phyloP scores from a whole-genome alignment of 78 protist genomes.

The Anaeramoeba ignava region DNA sequence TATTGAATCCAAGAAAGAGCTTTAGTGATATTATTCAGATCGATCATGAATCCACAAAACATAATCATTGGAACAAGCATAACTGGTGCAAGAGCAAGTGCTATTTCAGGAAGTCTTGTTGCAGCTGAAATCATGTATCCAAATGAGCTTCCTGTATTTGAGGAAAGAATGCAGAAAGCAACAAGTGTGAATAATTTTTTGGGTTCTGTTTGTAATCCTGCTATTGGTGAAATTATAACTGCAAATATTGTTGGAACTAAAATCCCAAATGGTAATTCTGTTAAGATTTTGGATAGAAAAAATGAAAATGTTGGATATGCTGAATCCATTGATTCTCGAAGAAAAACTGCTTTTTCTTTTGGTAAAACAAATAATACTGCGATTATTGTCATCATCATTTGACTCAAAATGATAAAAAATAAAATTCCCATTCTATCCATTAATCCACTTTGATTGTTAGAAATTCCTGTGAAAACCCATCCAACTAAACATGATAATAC shows the following conservation, averaged over 20 bases:
- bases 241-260: constrained; percentile 16
- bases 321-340: constrained; percentile 18
- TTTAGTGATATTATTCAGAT: neutral
- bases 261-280: constrained; percentile 17
- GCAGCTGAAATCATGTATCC: neutral
- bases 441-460: neutral
- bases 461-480: constrained; percentile 20
- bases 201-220: neutral
- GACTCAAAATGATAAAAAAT: constrained; percentile 15
- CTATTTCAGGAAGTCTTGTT: neutral
- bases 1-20: neutral
- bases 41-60: neutral
- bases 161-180: neutral
- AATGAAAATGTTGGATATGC: constrained; percentile 19
- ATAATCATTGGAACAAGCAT: neutral
- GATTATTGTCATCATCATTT: constrained; percentile 2
- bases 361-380: neutral
- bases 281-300: constrained; percentile 20
- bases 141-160: neutral
- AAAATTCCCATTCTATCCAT: constrained; percentile 19
- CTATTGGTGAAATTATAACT: constrained; percentile 11
- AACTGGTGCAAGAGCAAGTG: neutral
- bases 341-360: constrained; percentile 17
- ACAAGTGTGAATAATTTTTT: neutral
- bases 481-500: constrained; percentile 19